Evolutionary conservation across 371 early-diverging fungal species (phyloP).

Genomic region (Mortierella sp.): DNA sequence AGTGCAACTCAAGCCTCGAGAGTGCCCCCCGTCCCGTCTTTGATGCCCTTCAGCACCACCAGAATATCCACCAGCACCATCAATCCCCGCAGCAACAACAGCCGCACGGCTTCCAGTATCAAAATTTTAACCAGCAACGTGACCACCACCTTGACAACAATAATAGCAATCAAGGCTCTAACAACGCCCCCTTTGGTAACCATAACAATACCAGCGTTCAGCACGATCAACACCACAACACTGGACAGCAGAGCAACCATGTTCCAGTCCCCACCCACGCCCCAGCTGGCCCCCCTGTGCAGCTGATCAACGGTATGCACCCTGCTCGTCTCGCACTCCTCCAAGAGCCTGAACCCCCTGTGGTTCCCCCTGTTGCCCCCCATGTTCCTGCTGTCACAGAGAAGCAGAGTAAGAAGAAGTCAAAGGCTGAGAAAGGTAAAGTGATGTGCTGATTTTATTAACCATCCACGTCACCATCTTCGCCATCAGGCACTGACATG

Average conservation of each 20-base stretch:
- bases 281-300: neutral
- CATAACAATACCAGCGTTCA: neutral
- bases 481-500: neutral
- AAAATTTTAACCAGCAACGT: slow-evolving; percentile 2
- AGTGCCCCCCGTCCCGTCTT: neutral
- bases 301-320: neutral
- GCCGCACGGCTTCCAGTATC: neutral
- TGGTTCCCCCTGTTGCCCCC: neutral
- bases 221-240: neutral
- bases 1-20: neutral
- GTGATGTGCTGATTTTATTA: neutral
- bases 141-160: neutral
- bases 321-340: slow-evolving; percentile 1
- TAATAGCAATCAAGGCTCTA: neutral
- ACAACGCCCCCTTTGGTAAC: neutral
- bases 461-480: neutral
- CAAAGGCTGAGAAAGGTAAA: slow-evolving; percentile 1
- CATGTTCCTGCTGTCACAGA: neutral
- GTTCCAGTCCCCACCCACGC: neutral
- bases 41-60: neutral
- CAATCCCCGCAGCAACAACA: neutral
- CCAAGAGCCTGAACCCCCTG: neutral
- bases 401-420: neutral
- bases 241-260: neutral
- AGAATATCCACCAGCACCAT: neutral